phyloP scores from a whole-genome alignment of 1,139 yeast genomes.

The Protomyces inundatus region DNA sequence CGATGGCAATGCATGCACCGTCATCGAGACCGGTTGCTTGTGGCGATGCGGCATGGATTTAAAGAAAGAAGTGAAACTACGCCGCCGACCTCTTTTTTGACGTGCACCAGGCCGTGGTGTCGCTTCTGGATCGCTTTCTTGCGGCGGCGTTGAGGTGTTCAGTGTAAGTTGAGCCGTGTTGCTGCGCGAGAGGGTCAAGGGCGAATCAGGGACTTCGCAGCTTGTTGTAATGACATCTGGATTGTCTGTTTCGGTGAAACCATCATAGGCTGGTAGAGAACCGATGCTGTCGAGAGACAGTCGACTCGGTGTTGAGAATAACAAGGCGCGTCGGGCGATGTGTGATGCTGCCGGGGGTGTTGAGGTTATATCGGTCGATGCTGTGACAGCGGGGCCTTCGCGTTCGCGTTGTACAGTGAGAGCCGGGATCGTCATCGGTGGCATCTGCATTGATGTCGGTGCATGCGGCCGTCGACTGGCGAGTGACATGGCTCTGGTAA shows the following conservation, averaged over 20 bases:
- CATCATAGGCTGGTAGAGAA: slow-evolving; percentile 6
- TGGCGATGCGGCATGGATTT: background rate
- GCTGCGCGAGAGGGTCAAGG: background rate
- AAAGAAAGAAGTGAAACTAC: background rate
- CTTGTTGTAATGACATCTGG: slow-evolving; percentile 24
- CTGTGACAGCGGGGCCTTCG: too few relatives aligned
- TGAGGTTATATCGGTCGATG: too few relatives aligned
- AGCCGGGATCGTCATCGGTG: background rate
- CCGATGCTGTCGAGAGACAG: background rate
- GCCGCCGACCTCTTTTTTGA: background rate
- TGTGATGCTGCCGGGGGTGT: too few relatives aligned
- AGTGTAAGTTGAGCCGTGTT: background rate
- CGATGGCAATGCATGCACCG: background rate
- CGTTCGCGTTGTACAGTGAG: too few relatives aligned
- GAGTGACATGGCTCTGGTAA: background rate
- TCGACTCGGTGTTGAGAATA: background rate
- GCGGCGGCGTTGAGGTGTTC: too few relatives aligned
- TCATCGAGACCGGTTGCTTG: background rate
- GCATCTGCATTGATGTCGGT: background rate
- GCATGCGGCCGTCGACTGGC: background rate
- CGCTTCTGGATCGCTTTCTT: too few relatives aligned
- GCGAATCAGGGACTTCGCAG: slow-evolving; percentile 12
- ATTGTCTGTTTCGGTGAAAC: background rate
- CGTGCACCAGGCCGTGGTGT: background rate
- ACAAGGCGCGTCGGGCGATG: too few relatives aligned